Evolutionary conservation across 306 rosid genomes (phyloP).

Genomic region (Lathyrus sativus): DNA sequence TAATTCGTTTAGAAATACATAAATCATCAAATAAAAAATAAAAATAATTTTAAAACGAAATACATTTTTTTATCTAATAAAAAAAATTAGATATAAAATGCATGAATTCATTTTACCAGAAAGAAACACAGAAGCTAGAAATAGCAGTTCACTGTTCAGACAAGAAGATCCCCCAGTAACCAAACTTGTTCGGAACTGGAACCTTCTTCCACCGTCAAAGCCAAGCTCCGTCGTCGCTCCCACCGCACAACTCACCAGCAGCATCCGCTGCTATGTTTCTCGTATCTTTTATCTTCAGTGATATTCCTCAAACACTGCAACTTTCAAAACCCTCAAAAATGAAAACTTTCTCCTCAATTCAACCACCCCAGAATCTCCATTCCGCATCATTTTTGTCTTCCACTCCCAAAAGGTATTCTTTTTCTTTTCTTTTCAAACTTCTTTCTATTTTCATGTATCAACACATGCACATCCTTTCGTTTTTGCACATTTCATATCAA

Average conservation of each 20-base stretch:
- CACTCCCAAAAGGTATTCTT: slow-evolving; percentile 34
- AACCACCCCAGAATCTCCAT: slow-evolving; percentile 32
- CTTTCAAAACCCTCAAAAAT: slow-evolving; percentile 1
- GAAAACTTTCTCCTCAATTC: slow-evolving; percentile 35
- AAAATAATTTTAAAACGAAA: too few relatives aligned
- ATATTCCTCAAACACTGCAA: neutral
- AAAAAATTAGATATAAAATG: too few relatives aligned
- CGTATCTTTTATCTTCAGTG: neutral
- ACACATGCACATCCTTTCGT: neutral
- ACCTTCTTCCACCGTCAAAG: neutral
- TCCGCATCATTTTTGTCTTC: neutral
- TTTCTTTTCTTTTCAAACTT: neutral
- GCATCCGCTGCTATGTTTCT: slow-evolving; percentile 3
- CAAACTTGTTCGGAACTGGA: neutral
- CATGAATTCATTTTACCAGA: too few relatives aligned
- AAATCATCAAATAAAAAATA: too few relatives aligned
- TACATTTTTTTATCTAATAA: too few relatives aligned
- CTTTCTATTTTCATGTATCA: neutral
- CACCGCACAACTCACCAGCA: neutral
- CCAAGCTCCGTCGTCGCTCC: neutral
- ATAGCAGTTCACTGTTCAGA: neutral
- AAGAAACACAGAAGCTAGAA: neutral
- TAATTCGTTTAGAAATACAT: too few relatives aligned
- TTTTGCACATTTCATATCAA: slow-evolving; percentile 4
- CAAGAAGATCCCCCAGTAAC: neutral